Percentiles rank a stretch among this genome's conserved stretches.
These are phyloP conservation scores for Plasmodium gaboni DNA, from an alignment of 169 alveolate species.

Conservation along the genomic window DNA sequence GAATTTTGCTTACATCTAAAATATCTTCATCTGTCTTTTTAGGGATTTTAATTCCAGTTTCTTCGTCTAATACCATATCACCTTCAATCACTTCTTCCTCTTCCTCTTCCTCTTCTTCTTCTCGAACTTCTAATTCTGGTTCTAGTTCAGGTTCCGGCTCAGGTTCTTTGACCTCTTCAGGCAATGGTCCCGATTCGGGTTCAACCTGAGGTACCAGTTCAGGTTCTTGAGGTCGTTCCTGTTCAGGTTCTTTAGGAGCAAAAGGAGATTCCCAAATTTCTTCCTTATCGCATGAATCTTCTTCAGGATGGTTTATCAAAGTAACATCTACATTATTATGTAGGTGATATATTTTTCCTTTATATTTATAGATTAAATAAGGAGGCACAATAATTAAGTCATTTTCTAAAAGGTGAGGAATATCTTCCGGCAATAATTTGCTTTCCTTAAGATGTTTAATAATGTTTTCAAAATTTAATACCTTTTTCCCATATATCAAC, in stretches of 20 bases:
- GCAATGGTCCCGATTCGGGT: not conserved
- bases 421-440: slow-evolving; percentile 17
- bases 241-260: not conserved
- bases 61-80: slow-evolving; percentile 18
- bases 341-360: slow-evolving; percentile 35
- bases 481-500: not conserved
- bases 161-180: not conserved
- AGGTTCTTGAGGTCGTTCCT: not conserved
- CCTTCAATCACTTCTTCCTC: not conserved
- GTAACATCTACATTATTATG: slow-evolving; percentile 47
- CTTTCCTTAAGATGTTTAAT: slow-evolving; percentile 47
- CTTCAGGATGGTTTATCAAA: not conserved
- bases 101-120: not conserved
- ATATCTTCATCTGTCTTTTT: not conserved
- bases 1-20: not conserved
- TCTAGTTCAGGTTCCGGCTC: not conserved
- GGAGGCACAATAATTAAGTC: slow-evolving; percentile 44
- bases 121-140: not conserved
- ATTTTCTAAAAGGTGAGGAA: slow-evolving; percentile 31
- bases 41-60: slow-evolving; percentile 41
- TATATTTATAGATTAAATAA: slow-evolving; percentile 37
- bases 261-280: not conserved
- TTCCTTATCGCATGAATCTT: not conserved
- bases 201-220: slow-evolving; percentile 2
- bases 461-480: slow-evolving; percentile 30